A percentile compares a stretch with the other conserved stretches of the same genome.
phyloP scores from a whole-genome alignment of 2,329 filamentous ascomycete species.

The Arthroderma sp. region DNA sequence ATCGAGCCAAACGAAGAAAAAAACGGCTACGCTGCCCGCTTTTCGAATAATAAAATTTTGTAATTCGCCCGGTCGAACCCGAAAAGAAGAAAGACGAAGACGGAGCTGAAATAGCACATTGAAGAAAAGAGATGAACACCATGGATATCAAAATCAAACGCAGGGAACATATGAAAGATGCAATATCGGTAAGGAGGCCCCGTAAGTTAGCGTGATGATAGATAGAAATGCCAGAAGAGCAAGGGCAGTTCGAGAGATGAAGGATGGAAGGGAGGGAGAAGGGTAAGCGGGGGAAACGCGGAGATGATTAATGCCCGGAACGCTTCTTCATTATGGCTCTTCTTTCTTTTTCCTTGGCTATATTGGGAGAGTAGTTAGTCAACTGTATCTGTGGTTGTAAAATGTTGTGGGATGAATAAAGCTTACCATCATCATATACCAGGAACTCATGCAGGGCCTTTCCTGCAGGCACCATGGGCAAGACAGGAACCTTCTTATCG shows the following conservation, averaged over 20 bases:
- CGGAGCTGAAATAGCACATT: neutral
- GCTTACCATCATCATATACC: constrained; percentile 65
- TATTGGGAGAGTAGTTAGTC: constrained; percentile 11
- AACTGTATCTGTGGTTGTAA: constrained; percentile 3
- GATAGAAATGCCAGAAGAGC: neutral
- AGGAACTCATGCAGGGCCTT: constrained; percentile 85
- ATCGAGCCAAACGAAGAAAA: neutral
- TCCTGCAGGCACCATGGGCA: constrained; percentile 92
- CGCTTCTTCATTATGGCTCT: constrained; percentile 55
- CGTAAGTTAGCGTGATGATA: neutral
- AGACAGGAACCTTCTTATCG: constrained; percentile 67
- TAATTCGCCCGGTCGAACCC: neutral
- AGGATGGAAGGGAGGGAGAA: no score
- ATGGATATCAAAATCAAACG: constrained; percentile 30
- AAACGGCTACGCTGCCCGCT: neutral
- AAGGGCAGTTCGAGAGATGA: neutral
- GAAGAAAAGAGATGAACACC: constrained; percentile 14
- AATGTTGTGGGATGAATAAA: neutral
- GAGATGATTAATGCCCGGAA: constrained; percentile 30
- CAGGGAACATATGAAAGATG: neutral
- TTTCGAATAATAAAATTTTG: constrained; percentile 1
- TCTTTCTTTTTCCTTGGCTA: constrained; percentile 56
- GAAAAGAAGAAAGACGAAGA: neutral
- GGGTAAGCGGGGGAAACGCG: no score
- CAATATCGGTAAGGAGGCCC: neutral